Conservation (phyloP, 202 grass and related monocot species). For the Eragrostis tef region DNA sequence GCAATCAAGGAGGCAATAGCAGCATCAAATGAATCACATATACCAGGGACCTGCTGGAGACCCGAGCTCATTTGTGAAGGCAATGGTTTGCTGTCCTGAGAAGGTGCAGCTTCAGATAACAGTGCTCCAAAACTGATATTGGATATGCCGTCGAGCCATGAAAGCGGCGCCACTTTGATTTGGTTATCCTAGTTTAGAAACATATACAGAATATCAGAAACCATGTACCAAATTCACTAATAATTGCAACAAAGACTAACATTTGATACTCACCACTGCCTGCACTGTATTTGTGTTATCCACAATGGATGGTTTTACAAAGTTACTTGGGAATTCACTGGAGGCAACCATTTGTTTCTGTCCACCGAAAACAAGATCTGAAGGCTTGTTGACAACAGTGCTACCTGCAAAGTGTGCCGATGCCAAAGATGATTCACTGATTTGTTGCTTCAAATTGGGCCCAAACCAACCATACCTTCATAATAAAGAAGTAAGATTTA, state of each 20-base stretch:
- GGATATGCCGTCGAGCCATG: slow-evolving; percentile 81
- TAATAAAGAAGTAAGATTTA: slow-evolving; percentile 30
- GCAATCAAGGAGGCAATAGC: slow-evolving; percentile 79
- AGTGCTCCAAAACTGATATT: slow-evolving; percentile 92
- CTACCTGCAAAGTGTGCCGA: slow-evolving; percentile 46
- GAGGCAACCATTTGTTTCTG: slow-evolving; percentile 44
- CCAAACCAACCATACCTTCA: slow-evolving; percentile 91
- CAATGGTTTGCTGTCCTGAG: slow-evolving; percentile 60
- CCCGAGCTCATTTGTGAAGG: slow-evolving; percentile 58
- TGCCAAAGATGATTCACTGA: slow-evolving; percentile 34
- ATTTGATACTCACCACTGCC: slow-evolving; percentile 45
- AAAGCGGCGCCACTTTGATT: slow-evolving; percentile 58
- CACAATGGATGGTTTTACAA: slow-evolving; percentile 41
- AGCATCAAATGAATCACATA: slow-evolving; percentile 95
- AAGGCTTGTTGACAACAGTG: slow-evolving; percentile 33
- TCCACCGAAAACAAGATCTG: slow-evolving; percentile 43
- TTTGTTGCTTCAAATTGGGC: slow-evolving; percentile 49
- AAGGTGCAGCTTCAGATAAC: slow-evolving; percentile 64
- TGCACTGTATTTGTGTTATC: slow-evolving; percentile 35
- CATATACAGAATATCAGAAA: slow-evolving; percentile 30
- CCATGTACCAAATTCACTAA: slow-evolving; percentile 33
- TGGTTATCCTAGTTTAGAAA: slow-evolving; percentile 59
- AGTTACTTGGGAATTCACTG: slow-evolving; percentile 48
- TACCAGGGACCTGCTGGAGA: slow-evolving; percentile 62
- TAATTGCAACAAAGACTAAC: slow-evolving; percentile 34